Conservation (phyloP, 2,329 filamentous ascomycete species). For the Lecanicillium sp. region DNA sequence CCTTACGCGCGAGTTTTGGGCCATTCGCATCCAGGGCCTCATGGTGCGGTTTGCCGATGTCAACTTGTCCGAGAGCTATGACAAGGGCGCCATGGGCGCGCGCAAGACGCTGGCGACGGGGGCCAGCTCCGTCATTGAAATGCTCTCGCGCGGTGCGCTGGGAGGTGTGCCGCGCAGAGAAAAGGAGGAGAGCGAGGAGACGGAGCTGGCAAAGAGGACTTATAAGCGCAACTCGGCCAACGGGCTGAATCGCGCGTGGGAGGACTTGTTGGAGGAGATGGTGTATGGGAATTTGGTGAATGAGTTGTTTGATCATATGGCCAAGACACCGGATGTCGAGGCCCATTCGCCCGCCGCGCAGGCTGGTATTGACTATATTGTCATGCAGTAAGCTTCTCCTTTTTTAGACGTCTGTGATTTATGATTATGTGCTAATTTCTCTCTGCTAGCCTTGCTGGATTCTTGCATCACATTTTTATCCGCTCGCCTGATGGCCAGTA, state of each 20-base stretch:
- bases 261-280: constrained; percentile 55
- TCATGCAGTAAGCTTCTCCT: constrained; percentile 53
- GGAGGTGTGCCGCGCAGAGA: constrained; percentile 37
- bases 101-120: constrained; percentile 69
- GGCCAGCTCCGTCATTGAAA: constrained; percentile 60
- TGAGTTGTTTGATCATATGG: constrained; percentile 52
- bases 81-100: constrained; percentile 66
- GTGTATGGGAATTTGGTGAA: constrained; percentile 63
- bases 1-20: constrained; percentile 58
- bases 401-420: constrained; percentile 5
- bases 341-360: constrained; percentile 53
- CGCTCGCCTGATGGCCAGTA: constrained; percentile 69
- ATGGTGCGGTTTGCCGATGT: constrained; percentile 55
- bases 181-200: constrained; percentile 1
- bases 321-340: constrained; percentile 53
- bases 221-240: constrained; percentile 53
- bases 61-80: constrained; percentile 72
- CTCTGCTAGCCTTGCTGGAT: constrained; percentile 54
- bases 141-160: constrained; percentile 56
- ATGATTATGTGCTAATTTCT: too few relatives aligned
- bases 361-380: constrained; percentile 55
- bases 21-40: constrained; percentile 48
- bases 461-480: constrained; percentile 66
- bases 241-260: constrained; percentile 56
- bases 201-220: constrained; percentile 10